phyloP scores from a whole-genome alignment of 2,329 filamentous ascomycete species.

The Botryotinia narcissicola region DNA sequence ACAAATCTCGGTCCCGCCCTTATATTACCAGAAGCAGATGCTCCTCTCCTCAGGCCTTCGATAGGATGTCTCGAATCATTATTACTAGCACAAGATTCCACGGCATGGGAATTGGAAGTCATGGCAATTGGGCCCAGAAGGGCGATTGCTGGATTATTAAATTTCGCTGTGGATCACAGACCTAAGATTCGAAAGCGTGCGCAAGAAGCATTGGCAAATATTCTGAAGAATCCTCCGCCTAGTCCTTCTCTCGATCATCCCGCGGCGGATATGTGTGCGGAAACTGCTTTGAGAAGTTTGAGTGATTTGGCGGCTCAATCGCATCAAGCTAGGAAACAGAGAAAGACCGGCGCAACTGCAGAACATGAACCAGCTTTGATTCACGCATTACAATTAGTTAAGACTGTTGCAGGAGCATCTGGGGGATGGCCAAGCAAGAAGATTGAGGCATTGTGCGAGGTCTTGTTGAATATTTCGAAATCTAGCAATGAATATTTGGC shows the following conservation, averaged over 20 bases:
- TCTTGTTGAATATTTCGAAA: constrained; percentile 82
- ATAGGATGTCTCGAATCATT: constrained; percentile 94
- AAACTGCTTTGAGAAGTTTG: constrained; percentile 80
- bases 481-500: constrained; percentile 94
- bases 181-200: constrained; percentile 94
- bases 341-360: constrained; percentile 52
- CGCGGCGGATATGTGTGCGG: constrained; percentile 92
- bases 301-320: constrained; percentile 68
- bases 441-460: constrained; percentile 86
- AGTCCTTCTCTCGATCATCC: constrained; percentile 93
- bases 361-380: constrained; percentile 80
- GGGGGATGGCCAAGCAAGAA: constrained; percentile 96
- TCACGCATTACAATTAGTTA: constrained; percentile 87
- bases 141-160: constrained; percentile 81
- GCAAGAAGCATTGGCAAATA: constrained; percentile 80
- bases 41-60: constrained; percentile 79
- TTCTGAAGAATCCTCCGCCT: constrained; percentile 81
- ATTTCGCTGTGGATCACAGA: constrained; percentile 78
- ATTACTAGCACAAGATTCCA: constrained; percentile 80
- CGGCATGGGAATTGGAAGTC: constrained; percentile 83
- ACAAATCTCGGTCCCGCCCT: constrained; percentile 81
- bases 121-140: constrained; percentile 81
- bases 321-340: constrained; percentile 64
- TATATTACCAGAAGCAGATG: constrained; percentile 76
- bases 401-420: constrained; percentile 80